Conservation (phyloP, 2,329 filamentous ascomycete species). For the Sclerotinia spermophila region DNA sequence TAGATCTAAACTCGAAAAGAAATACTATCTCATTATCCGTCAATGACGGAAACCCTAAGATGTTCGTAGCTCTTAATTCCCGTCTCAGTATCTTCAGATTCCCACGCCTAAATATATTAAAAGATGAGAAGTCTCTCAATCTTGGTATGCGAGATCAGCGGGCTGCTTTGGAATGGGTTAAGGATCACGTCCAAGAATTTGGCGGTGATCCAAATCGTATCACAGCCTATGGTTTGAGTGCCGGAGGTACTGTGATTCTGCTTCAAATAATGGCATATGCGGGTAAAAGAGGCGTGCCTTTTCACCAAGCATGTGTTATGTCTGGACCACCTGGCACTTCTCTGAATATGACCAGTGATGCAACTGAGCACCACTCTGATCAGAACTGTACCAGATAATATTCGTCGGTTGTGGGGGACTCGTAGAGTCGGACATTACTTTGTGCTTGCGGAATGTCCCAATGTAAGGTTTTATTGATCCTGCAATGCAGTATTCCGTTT, state of each 20-base stretch:
- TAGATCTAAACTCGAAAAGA: neutral
- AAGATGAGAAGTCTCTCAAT: constrained; percentile 15
- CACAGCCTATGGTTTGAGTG: constrained; percentile 2
- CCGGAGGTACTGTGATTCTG: neutral
- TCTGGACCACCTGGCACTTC: neutral
- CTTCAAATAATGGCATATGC: constrained; percentile 10
- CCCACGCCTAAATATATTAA: neutral
- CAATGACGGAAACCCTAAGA: constrained; percentile 9
- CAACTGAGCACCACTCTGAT: constrained; percentile 5
- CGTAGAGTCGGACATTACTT: neutral
- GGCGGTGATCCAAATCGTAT: constrained; percentile 10
- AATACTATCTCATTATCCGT: constrained; percentile 9
- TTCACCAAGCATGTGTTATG: constrained; percentile 13
- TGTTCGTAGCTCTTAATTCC: constrained; percentile 14
- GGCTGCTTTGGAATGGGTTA: constrained; percentile 12
- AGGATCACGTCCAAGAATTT: constrained; percentile 13
- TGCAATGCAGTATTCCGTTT: constrained; percentile 19
- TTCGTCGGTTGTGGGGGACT: neutral
- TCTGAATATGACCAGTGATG: constrained; percentile 9
- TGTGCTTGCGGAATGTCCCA: neutral
- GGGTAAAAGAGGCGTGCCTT: neutral
- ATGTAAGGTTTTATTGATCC: constrained; percentile 13
- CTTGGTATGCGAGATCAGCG: constrained; percentile 19
- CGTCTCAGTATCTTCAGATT: constrained; percentile 18
- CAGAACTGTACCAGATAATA: neutral